Evolutionary conservation across 805 yeast species (phyloP).

Genomic region (Candida broadrunensis): DNA sequence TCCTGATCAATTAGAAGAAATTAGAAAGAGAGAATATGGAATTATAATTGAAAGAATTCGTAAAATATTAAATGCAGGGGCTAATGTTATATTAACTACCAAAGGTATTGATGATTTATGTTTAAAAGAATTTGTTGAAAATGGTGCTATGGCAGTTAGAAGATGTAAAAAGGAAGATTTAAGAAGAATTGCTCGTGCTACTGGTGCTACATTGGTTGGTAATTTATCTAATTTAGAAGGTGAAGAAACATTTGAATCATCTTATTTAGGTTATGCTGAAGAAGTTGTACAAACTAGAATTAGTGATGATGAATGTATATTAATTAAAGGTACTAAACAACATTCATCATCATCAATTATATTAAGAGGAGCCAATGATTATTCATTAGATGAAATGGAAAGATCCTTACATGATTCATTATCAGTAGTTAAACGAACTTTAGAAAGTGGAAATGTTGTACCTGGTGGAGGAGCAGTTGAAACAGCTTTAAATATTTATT

Average conservation of each 20-base stretch:
- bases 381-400: conserved; percentile 96
- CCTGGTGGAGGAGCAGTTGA: conserved; percentile 99
- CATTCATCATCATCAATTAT: conserved; percentile 91
- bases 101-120: conserved; percentile 95
- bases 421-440: conserved; percentile 90
- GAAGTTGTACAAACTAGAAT: conserved; percentile 87
- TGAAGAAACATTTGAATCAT: conserved; percentile 84
- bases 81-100: conserved; percentile 88
- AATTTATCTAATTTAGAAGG: conserved; percentile 94
- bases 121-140: conserved; percentile 85
- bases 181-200: conserved; percentile 94
- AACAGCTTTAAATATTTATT: conserved; percentile 87
- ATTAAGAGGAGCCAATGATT: conserved; percentile 94
- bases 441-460: conserved; percentile 90
- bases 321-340: conserved; percentile 83
- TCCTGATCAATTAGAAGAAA: conserved; percentile 94
- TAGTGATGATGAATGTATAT: conserved; percentile 95
- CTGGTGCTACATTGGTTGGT: conserved; percentile 89
- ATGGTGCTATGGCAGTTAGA: conserved; percentile 92
- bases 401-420: conserved; percentile 93
- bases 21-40: conserved; percentile 84
- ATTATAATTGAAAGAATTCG: conserved; percentile 78
- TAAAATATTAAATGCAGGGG: conserved; percentile 82
- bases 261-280: conserved; percentile 84
- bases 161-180: conserved; percentile 96